Percentiles rank a stretch among this genome's conserved stretches.
Conservation (phyloP, 805 yeast genomes). For the Ogataea methylovora region DNA sequence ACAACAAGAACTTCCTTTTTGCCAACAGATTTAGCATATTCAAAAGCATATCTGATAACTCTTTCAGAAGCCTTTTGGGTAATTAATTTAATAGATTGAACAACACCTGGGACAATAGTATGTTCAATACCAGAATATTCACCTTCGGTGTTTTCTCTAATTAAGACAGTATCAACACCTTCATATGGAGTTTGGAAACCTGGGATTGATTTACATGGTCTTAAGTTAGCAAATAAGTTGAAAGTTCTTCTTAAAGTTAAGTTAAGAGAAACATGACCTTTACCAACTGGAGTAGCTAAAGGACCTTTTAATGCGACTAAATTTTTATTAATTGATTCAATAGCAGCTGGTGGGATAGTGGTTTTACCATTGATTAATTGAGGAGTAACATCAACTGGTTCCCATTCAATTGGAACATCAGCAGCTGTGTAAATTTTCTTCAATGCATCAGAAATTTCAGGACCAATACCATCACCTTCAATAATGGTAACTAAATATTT, state of each 20-base stretch:
- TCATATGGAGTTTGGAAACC: constrained; percentile 91
- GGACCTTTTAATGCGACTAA: constrained; percentile 97
- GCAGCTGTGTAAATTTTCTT: constrained; percentile 92
- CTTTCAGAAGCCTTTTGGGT: constrained; percentile 95
- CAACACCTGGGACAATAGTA: constrained; percentile 96
- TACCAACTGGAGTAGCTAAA: constrained; percentile 96
- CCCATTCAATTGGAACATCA: constrained; percentile 94
- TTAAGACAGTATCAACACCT: constrained; percentile 88
- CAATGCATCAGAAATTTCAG: constrained; percentile 91
- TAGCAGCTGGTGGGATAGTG: constrained; percentile 86
- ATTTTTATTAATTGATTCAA: constrained; percentile 87
- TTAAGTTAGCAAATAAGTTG: constrained; percentile 91
- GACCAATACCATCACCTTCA: constrained; percentile 98
- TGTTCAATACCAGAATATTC: constrained; percentile 99
- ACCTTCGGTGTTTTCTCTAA: constrained; percentile 99
- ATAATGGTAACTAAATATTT: constrained; percentile 90
- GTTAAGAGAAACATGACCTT: constrained; percentile 97
- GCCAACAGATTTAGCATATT: constrained; percentile 84
- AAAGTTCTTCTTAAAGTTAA: constrained; percentile 96
- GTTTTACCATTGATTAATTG: constrained; percentile 86
- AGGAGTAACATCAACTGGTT: constrained; percentile 93
- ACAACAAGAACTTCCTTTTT: constrained; percentile 89
- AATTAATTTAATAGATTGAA: constrained; percentile 94
- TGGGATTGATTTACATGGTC: constrained; percentile 90
- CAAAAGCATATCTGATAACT: constrained; percentile 94